Evolutionary conservation across 108 stramenopile species (phyloP).

Genomic region (Nitzschia palea): DNA sequence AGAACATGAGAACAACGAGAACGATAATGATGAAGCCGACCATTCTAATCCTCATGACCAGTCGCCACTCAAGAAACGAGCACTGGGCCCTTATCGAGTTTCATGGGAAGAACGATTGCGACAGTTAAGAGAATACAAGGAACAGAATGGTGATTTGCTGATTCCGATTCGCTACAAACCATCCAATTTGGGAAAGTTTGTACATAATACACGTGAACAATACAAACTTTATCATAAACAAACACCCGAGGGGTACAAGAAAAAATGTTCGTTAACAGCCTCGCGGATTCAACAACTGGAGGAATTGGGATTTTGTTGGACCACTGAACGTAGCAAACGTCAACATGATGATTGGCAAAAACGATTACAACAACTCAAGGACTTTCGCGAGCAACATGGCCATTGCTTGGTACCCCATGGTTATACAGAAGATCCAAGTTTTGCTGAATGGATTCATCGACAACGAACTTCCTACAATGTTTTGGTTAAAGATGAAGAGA

Average conservation of each 20-base stretch:
- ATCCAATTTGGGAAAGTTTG: conserved; percentile 32
- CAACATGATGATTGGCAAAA: conserved; percentile 31
- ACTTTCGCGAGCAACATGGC: conserved; percentile 31
- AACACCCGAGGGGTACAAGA: conserved; percentile 32
- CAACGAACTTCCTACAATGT: conserved; percentile 29
- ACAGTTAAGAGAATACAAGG: conserved; percentile 20
- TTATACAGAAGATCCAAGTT: conserved; percentile 28
- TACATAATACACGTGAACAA: conserved; percentile 41
- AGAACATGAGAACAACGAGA: too few species aligned
- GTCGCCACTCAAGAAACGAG: too few species aligned
- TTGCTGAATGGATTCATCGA: conserved; percentile 42
- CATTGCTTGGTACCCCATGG: conserved; percentile 36
- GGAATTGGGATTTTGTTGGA: conserved; percentile 56
- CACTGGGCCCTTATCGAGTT: neutral
- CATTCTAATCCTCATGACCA: too few species aligned
- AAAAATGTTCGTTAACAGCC: conserved; percentile 50
- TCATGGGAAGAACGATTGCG: conserved; percentile 5
- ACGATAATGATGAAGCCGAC: too few species aligned
- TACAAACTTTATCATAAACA: conserved; percentile 36
- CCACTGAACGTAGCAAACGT: conserved; percentile 18
- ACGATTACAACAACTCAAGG: conserved; percentile 26
- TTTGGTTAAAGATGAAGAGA: neutral
- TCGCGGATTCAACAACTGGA: conserved; percentile 53
- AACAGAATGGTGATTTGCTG: conserved; percentile 39
- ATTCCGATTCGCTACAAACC: conserved; percentile 40